Evolutionary conservation across 176 grass and related monocot genomes (phyloP), one percentile per base, ranked within the genome.

Genomic region (Poa pratensis): DNA sequence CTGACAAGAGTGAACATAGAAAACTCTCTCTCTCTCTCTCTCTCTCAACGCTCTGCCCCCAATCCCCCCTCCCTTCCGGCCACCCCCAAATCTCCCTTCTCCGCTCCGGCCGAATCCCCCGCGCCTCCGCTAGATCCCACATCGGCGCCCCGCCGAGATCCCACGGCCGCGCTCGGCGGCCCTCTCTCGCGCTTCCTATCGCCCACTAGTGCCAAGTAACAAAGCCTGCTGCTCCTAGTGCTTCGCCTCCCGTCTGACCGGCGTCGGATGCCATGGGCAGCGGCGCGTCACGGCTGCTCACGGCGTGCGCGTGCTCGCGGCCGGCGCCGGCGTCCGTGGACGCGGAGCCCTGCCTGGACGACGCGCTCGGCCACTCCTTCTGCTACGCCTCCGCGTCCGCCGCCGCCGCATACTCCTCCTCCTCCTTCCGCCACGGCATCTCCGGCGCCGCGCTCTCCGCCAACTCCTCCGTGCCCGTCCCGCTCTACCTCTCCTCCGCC

Each of bases 291-390:
- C 92, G 88, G 78, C 90, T 92, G 87, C 90, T 92, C 90, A 88
- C 82, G 54, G 79, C 87, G 81, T 94, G 90, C 88, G 58, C 88
- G 61, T 85, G 87, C 82, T 92, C 89, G 83, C 58, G 70, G 69
- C 76, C 87, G 63, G 37, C 80, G 74, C 79, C 68, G 75, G 20
- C 65, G 30, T 65, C 83, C 22, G 79, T 59, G 9, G 87, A 81
- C 70, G 81, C 81, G 6, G 77, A 82, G 50, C 83, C 85, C 30
- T 89, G 88, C 71, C 84, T 94, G 22, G 95, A 97, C 30, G 95
- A 97, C 79, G 88, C 92, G 48, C 90, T 94, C 22, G 95, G 95
- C 35, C 92, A 97, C 89, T 97, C 95, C 75, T 97, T 94, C 84
- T 93, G 95, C 82, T 97, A 94, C 85, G 81, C 90, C 5, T 46